Base-by-base conservation (phyloP, 768 basidiomycete species). In the Lentinula boryana region DNA sequence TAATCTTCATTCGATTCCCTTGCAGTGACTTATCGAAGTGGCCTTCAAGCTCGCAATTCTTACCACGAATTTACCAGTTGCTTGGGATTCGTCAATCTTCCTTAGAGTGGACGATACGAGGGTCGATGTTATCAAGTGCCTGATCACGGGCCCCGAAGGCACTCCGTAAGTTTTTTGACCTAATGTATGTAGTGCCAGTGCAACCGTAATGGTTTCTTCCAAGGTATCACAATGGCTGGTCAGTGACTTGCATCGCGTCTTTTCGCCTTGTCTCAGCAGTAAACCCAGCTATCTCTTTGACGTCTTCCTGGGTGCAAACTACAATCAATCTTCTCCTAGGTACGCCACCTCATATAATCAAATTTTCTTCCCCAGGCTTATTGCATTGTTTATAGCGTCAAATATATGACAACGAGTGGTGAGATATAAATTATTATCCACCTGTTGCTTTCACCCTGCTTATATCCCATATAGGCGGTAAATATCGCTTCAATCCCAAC, bases 81-180 rank as follows among this genome's bases (percentile, higher is more conserved):
- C 92, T 5, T 97, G 93, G 91, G 86, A 93, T 67, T 96, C 95
- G 4, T 95, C 93, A 1, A 88, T 98, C 64, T 97, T 96, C 75
- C 74, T 98, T 12, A 58, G 91, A 56, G 94, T 96, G 4, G 95
- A 98, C 70, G 95, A 97, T 75, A 87, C 84, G 15, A 85, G 94
- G 12, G 92, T 95, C 13, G 94, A 95, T 69, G 81, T 95, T 51
- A 93, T 95, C 72, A 96, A 95, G 69, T 90, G 89, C n/a, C 73
- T 93, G 18, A 91, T 93, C 63, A 92, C 91, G 21, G 95, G 95
- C 1, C 95, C 95, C 9, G 92, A 95, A 77, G 93, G 90, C 56
- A 96, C 95, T 44, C 95, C 95, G 85, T 96, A 78, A 69, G 88
- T 79, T 48, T 16, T 18, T 62, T 51, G 35, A 40, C 18, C 55